Percentiles rank a stretch among this genome's conserved stretches.
Evolutionary conservation across 176 grass and related monocot genomes (phyloP).

Genomic region (Carex parvula): DNA sequence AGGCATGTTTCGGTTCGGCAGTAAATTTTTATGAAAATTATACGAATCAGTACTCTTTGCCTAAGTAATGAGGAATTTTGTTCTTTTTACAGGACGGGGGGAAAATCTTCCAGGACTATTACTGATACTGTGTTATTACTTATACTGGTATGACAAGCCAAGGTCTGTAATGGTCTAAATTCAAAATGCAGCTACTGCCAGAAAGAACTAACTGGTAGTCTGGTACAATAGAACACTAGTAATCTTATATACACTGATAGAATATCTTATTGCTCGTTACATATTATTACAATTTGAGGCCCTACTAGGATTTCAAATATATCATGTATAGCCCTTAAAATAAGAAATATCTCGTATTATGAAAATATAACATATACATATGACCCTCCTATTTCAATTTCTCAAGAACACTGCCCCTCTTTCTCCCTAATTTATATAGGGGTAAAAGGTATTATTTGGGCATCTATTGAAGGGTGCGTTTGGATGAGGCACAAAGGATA

Average conservation of each 20-base stretch:
- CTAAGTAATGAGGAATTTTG: neutral
- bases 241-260: neutral
- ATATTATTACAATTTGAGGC: neutral
- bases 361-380: neutral
- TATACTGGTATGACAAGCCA: neutral
- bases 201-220: neutral
- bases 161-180: neutral
- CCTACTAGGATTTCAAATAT: neutral
- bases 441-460: neutral
- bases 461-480: neutral
- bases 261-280: neutral
- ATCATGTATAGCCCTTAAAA: neutral
- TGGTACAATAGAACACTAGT: neutral
- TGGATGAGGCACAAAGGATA: too few relatives aligned
- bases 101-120: neutral
- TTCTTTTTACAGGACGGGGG: neutral
- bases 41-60: neutral
- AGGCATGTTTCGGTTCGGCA: neutral
- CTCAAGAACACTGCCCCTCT: neutral
- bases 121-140: neutral
- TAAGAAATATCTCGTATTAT: neutral
- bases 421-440: neutral
- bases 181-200: neutral
- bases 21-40: neutral
- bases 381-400: neutral